A percentile compares a stretch with the other conserved stretches of the same genome.
Evolutionary conservation across 202 grass and related monocot genomes (phyloP).

Genomic region (Hordeum pubiflorum): DNA sequence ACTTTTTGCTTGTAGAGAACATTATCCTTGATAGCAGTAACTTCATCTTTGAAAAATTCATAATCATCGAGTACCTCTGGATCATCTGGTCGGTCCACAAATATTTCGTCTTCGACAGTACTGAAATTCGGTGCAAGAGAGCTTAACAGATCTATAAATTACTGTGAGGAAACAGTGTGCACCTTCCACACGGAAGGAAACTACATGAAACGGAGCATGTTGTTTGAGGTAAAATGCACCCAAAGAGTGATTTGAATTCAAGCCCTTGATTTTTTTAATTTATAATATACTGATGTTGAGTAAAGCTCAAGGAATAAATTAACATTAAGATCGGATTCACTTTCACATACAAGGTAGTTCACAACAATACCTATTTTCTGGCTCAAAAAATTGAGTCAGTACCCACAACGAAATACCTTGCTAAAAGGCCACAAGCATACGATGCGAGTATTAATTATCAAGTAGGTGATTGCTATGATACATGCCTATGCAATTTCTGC

Average conservation of each 20-base stretch:
- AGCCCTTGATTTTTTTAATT: neutral
- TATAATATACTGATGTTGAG: neutral
- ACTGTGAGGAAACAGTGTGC: neutral
- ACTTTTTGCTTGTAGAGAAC: conserved; percentile 84
- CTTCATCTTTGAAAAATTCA: conserved; percentile 69
- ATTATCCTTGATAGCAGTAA: conserved; percentile 85
- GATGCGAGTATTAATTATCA: neutral
- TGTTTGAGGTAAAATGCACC: neutral
- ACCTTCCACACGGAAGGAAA: neutral
- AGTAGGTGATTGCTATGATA: neutral
- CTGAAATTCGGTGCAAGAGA: conserved; percentile 40
- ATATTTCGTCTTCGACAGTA: conserved; percentile 86
- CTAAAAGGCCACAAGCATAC: neutral
- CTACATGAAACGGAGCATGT: neutral
- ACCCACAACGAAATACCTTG: neutral
- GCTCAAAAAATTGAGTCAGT: neutral
- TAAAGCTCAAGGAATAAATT: neutral
- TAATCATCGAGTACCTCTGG: conserved; percentile 84
- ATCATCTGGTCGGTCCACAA: conserved; percentile 75
- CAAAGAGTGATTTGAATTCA: neutral
- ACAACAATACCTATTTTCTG: neutral
- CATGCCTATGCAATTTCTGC: neutral
- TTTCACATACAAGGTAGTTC: neutral
- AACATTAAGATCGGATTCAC: neutral
- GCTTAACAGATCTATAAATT: neutral